Percentiles rank a stretch among this genome's conserved stretches.
Conservation (phyloP, 2,329 filamentous ascomycete genomes). For the Scytalidium sp. region DNA sequence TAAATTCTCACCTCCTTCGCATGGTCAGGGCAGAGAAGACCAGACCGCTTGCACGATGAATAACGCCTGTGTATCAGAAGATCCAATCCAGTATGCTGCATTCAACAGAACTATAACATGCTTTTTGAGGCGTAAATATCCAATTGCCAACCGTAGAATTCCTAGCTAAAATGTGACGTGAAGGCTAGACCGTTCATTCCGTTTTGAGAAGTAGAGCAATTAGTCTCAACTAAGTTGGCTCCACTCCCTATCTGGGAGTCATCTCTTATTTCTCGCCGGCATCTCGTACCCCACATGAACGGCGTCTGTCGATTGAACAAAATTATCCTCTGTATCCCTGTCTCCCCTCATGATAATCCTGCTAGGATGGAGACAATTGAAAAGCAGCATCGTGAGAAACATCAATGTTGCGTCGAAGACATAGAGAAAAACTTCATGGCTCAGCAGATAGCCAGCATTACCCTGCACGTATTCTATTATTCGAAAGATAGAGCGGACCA, state of each 20-base stretch:
- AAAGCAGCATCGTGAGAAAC: slow-evolving; percentile 32
- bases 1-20: too few relatives aligned
- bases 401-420: slow-evolving; percentile 40
- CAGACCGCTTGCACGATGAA: too few relatives aligned
- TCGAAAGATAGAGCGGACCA: slow-evolving; percentile 41
- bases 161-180: too few relatives aligned
- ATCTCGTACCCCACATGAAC: background rate
- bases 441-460: slow-evolving; percentile 36
- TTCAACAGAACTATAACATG: too few relatives aligned
- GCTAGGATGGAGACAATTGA: slow-evolving; percentile 33
- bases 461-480: slow-evolving; percentile 43
- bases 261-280: background rate
- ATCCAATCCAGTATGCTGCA: too few relatives aligned
- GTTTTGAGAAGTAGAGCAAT: background rate
- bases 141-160: too few relatives aligned
- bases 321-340: background rate
- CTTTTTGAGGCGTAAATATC: too few relatives aligned
- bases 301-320: background rate
- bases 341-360: slow-evolving; percentile 12
- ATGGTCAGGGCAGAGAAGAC: too few relatives aligned
- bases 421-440: slow-evolving; percentile 39
- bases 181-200: too few relatives aligned
- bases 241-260: background rate
- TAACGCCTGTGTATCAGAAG: too few relatives aligned
- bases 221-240: background rate